phyloP scores from a whole-genome alignment of 305 asterid genomes.

The Fraxinus velutina region DNA sequence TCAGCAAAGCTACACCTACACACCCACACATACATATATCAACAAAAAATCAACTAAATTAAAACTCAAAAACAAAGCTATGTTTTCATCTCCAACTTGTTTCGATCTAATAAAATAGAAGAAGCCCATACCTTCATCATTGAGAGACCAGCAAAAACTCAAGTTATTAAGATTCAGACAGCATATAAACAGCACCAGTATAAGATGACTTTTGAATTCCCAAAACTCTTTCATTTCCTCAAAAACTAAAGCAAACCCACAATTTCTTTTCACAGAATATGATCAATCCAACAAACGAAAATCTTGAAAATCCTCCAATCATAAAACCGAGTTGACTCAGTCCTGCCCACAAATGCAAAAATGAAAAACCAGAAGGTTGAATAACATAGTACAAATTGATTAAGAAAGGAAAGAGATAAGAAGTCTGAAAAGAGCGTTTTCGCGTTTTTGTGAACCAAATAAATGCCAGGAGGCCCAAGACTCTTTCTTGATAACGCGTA shows the following conservation, averaged over 20 bases:
- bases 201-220: slow-evolving; percentile 32
- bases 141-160: slow-evolving; percentile 53
- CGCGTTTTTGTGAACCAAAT: slow-evolving; percentile 31
- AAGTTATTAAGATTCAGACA: slow-evolving; percentile 36
- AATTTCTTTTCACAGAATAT: slow-evolving; percentile 21
- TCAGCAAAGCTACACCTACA: slow-evolving; percentile 68
- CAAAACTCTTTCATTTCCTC: slow-evolving; percentile 48
- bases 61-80: not conserved
- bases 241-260: slow-evolving; percentile 32
- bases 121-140: slow-evolving; percentile 58
- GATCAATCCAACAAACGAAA: slow-evolving; percentile 21
- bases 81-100: not conserved
- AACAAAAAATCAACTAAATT: not conserved
- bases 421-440: slow-evolving; percentile 18
- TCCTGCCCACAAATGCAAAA: slow-evolving; percentile 27
- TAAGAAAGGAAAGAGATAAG: slow-evolving; percentile 11
- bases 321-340: not conserved
- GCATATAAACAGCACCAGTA: slow-evolving; percentile 33
- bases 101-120: not conserved
- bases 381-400: slow-evolving; percentile 12
- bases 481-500: slow-evolving; percentile 50
- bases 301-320: slow-evolving; percentile 29
- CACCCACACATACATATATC: slow-evolving; percentile 31
- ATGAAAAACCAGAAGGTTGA: slow-evolving; percentile 22
- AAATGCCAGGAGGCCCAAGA: slow-evolving; percentile 27